Evolutionary conservation across 768 basidiomycete genomes (phyloP), one percentile per base, ranked within the genome.

Genomic region (Rickenella mellea): DNA sequence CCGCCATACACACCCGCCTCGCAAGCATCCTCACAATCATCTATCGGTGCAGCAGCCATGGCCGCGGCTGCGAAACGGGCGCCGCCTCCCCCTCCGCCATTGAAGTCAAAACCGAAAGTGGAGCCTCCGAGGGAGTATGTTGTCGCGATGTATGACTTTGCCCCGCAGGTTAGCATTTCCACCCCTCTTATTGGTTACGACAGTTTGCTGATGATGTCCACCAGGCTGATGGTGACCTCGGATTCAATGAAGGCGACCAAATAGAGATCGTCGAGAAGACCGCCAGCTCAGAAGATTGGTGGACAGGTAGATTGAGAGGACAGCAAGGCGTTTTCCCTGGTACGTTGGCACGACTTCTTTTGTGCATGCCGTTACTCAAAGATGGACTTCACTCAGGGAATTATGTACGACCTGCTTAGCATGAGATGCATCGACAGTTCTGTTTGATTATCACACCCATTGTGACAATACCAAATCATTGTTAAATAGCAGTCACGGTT

Each of bases 81-180:
- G 1, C 87, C 93, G 0, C 92, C 93, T 0, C 94, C 94, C 0
- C 94, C 94, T 0, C 94, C 94, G 6, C 83, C 91, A 2, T 56
- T 92, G 52, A 93, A 91, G 64, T 78, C 88, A 1, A 93, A 91
- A 57, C 88, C 88, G 5, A 87, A 84, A 59, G 68, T 73, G 6
- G 67, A 69, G 24, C 76, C 76, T 1, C 66, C 66, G 39, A 64
- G 71, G 3, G 74, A 80, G 59, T 91, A 90, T 54, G 91, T 92
- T 20, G 83, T 88, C 8, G 96, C 96, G 24, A 57, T 98, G 55
- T 99, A 96, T 56, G 96, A 99, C 60, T 99, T 94, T 57, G 73
- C 70, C 27, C 90, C 96, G 15, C 92, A 94, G 74, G 82, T 79
- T 55, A 41, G 67, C 55, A 15, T n/a, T 33, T 10, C 27, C 7